A percentile compares a stretch with the other conserved stretches of the same genome.
These are phyloP conservation scores for Eremomyces bilateralis DNA, from an alignment of 495 filamentous ascomycete genomes.

Conservation along the genomic window DNA sequence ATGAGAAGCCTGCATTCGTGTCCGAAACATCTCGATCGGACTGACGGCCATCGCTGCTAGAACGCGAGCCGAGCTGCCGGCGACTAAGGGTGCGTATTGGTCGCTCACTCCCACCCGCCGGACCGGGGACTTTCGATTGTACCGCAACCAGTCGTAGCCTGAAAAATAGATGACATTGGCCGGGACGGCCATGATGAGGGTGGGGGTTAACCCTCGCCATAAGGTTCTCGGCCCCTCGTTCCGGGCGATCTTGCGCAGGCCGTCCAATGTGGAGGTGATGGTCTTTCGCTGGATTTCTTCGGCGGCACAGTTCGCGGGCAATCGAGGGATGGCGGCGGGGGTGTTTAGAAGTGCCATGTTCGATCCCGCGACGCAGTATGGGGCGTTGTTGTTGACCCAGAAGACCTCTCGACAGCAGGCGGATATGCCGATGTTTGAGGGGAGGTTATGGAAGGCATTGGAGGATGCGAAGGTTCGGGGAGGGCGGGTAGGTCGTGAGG, in stretches of 20 bases:
- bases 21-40: constrained; percentile 89
- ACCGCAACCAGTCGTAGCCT: constrained; percentile 88
- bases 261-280: constrained; percentile 84
- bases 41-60: constrained; percentile 65
- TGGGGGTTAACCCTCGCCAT: constrained; percentile 85
- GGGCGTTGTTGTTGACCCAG: constrained; percentile 71
- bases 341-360: constrained; percentile 16
- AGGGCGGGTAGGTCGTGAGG: constrained; percentile 13
- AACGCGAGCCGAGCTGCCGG: constrained; percentile 55
- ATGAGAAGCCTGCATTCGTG: constrained; percentile 65
- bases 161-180: constrained; percentile 97
- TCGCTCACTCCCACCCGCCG: constrained; percentile 27
- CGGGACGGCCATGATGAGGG: constrained; percentile 80
- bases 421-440: constrained; percentile 69
- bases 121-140: constrained; percentile 45
- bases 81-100: constrained; percentile 52
- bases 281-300: constrained; percentile 62
- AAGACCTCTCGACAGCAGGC: constrained; percentile 95
- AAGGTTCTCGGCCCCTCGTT: constrained; percentile 75
- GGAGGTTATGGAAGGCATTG: constrained; percentile 45
- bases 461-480: constrained; percentile 15
- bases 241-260: constrained; percentile 83
- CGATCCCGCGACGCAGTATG: constrained; percentile 49
- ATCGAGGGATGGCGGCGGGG: constrained; percentile 18
- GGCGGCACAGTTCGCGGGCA: constrained; percentile 51